Evolutionary conservation across 331 rosid genomes (phyloP).

Genomic region (Rosa hybrid): DNA sequence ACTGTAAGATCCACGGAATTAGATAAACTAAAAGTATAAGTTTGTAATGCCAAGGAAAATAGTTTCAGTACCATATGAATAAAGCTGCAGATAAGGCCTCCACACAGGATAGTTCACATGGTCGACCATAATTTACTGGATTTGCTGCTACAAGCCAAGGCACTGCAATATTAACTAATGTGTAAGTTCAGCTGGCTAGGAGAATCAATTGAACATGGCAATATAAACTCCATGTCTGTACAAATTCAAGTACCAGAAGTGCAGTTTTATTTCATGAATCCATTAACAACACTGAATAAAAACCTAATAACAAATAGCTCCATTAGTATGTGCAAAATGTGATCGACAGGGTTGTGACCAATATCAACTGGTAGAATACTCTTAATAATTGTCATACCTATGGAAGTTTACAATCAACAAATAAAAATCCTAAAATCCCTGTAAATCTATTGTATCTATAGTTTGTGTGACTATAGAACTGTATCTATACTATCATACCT

Average conservation of each 20-base stretch:
- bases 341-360: not conserved
- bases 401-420: not conserved
- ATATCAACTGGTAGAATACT: not conserved
- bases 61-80: slow-evolving; percentile 64
- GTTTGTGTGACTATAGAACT: too few species aligned
- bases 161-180: slow-evolving; percentile 52
- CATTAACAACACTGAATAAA: not conserved
- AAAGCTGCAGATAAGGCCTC: slow-evolving; percentile 98
- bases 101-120: slow-evolving; percentile 93
- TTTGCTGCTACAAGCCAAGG: slow-evolving; percentile 98
- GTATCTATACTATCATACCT: not conserved
- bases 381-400: not conserved
- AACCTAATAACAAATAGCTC: not conserved
- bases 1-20: not conserved
- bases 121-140: slow-evolving; percentile 95
- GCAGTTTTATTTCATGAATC: not conserved
- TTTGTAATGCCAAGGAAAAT: not conserved
- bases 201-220: slow-evolving; percentile 5
- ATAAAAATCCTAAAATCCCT: not conserved
- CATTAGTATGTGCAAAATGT: not conserved
- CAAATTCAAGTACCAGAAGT: not conserved
- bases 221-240: slow-evolving; percentile 11
- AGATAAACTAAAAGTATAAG: not conserved
- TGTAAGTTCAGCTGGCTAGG: slow-evolving; percentile 16
- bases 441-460: not conserved